These are phyloP conservation scores for Castanea mollissima DNA, from an alignment of 306 rosid species.

Conservation along the genomic window DNA sequence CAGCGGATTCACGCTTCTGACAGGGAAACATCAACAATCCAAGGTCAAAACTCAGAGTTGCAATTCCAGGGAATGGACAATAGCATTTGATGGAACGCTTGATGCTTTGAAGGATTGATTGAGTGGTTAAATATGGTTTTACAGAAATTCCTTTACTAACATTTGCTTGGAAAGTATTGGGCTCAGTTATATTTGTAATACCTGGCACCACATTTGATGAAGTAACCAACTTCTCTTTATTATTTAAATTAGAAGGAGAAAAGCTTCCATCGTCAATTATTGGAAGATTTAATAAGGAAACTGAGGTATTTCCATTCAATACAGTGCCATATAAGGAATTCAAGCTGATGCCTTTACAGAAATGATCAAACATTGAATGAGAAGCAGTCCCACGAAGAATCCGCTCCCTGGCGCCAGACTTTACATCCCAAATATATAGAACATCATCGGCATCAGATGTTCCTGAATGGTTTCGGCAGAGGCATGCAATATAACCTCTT, in stretches of 20 bases:
- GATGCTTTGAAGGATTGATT: conserved; percentile 37
- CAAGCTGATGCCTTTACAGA: conserved; percentile 74
- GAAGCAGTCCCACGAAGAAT: conserved; percentile 85
- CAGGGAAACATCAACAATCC: conserved; percentile 57
- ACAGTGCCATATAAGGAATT: conserved; percentile 62
- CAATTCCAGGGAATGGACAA: conserved; percentile 88
- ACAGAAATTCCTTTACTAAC: conserved; percentile 41
- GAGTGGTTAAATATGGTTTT: conserved; percentile 32
- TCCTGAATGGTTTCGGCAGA: conserved; percentile 65
- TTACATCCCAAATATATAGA: conserved; percentile 87
- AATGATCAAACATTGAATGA: conserved; percentile 89
- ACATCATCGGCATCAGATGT: conserved; percentile 61
- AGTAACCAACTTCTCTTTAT: conserved; percentile 39
- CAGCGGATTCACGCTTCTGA: conserved; percentile 44
- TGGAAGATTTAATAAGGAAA: conserved; percentile 75
- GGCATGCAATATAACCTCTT: conserved; percentile 86
- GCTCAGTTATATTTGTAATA: conserved; percentile 39
- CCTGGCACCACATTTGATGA: conserved; percentile 48
- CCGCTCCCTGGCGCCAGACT: conserved; percentile 88
- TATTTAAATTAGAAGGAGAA: conserved; percentile 42
- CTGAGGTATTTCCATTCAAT: conserved; percentile 84
- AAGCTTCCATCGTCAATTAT: conserved; percentile 69
- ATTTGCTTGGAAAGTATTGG: conserved; percentile 42
- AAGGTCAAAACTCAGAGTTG: conserved; percentile 80
- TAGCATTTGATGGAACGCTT: conserved; percentile 74